A percentile compares a stretch with the other conserved stretches of the same genome.
Conservation (phyloP, 441 rosid species). For the Pelargonium myrrhifolium region DNA sequence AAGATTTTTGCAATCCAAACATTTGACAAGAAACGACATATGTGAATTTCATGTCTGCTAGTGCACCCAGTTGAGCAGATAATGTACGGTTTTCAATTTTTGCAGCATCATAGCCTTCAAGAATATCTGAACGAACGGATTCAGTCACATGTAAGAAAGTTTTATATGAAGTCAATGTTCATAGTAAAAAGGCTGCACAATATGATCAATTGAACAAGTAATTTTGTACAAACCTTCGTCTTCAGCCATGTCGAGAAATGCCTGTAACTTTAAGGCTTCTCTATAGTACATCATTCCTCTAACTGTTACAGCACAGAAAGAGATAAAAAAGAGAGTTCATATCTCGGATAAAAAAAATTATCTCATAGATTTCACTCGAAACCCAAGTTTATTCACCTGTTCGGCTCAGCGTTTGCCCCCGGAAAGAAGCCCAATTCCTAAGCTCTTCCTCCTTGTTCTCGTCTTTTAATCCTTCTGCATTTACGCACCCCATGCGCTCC, state of each 20-base stretch:
- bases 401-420: conserved; percentile 94
- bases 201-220: conserved; percentile 6
- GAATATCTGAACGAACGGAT: conserved; percentile 55
- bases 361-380: conserved; percentile 6
- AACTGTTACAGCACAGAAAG: conserved; percentile 44
- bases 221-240: conserved; percentile 55
- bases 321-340: conserved; percentile 11
- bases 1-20: conserved; percentile 70
- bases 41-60: conserved; percentile 84
- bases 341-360: neutral
- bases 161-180: neutral
- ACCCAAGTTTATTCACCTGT: conserved; percentile 48
- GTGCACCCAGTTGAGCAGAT: conserved; percentile 68
- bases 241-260: conserved; percentile 81
- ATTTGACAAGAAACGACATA: conserved; percentile 81
- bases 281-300: conserved; percentile 98
- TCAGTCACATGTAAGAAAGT: neutral
- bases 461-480: conserved; percentile 38
- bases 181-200: conserved; percentile 10
- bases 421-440: conserved; percentile 89
- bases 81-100: conserved; percentile 59
- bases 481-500: conserved; percentile 76
- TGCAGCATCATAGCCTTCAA: conserved; percentile 70
- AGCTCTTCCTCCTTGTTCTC: conserved; percentile 56
- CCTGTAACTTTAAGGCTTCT: conserved; percentile 83